A percentile compares a stretch with the other conserved stretches of the same genome.
Evolutionary conservation across 805 yeast genomes (phyloP).

Genomic region (Suhomyces sp.): DNA sequence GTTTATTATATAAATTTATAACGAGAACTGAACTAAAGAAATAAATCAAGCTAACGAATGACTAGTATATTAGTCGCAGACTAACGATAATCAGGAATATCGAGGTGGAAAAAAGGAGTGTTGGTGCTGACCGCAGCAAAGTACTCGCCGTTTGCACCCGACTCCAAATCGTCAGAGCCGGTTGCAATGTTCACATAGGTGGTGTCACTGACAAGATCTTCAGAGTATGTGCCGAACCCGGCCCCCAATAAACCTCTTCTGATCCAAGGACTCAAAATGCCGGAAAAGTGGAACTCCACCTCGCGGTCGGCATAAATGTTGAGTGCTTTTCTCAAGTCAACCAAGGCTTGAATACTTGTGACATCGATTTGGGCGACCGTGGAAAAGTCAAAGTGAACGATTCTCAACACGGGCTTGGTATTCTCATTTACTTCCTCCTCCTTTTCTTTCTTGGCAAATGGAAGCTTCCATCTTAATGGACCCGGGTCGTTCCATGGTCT

Average conservation of each 20-base stretch:
- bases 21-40: not conserved
- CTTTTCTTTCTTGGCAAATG: slow-evolving; percentile 22
- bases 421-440: slow-evolving; percentile 23
- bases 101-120: slow-evolving; percentile 76
- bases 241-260: slow-evolving; percentile 69
- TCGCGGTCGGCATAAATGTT: slow-evolving; percentile 74
- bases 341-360: slow-evolving; percentile 73
- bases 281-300: slow-evolving; percentile 87
- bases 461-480: slow-evolving; percentile 42
- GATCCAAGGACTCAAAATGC: slow-evolving; percentile 83
- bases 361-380: slow-evolving; percentile 73
- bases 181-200: slow-evolving; percentile 41
- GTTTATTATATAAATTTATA: no score
- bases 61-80: not conserved
- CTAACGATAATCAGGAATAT: slow-evolving; percentile 55
- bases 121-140: slow-evolving; percentile 59
- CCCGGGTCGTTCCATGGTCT: slow-evolving; percentile 94
- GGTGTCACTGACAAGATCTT: slow-evolving; percentile 36
- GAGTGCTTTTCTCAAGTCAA: slow-evolving; percentile 71
- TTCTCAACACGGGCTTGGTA: slow-evolving; percentile 61
- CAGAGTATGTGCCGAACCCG: slow-evolving; percentile 68
- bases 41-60: not conserved
- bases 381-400: slow-evolving; percentile 79
- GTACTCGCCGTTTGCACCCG: slow-evolving; percentile 29
- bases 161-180: slow-evolving; percentile 30